Evolutionary conservation across 495 filamentous ascomycete genomes (phyloP).

Genomic region (Podospora australis): DNA sequence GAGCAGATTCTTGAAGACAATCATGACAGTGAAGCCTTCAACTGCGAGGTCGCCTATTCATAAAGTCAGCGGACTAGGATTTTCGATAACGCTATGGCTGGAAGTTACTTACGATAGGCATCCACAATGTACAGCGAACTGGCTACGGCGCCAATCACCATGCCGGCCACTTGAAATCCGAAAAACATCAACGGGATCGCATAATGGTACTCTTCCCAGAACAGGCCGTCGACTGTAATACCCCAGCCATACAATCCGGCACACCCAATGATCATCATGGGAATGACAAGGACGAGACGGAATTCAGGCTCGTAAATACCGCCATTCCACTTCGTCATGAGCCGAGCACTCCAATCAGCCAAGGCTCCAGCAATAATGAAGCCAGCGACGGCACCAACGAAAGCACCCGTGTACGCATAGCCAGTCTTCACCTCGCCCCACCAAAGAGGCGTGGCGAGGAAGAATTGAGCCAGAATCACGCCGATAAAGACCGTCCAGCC

Average conservation of each 20-base stretch:
- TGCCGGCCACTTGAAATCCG: slow-evolving; percentile 68
- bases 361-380: slow-evolving; percentile 67
- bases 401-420: slow-evolving; percentile 83
- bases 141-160: slow-evolving; percentile 84
- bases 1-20: slow-evolving; percentile 91
- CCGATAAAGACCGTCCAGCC: slow-evolving; percentile 96
- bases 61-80: neutral
- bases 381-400: slow-evolving; percentile 74
- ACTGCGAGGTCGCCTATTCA: slow-evolving; percentile 67
- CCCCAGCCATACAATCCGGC: slow-evolving; percentile 83
- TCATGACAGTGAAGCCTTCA: slow-evolving; percentile 83
- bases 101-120: slow-evolving; percentile 67
- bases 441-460: slow-evolving; percentile 71
- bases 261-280: slow-evolving; percentile 70
- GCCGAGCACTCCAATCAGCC: slow-evolving; percentile 63
- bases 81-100: neutral
- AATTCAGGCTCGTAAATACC: slow-evolving; percentile 92
- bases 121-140: slow-evolving; percentile 90
- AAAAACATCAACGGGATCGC: slow-evolving; percentile 74
- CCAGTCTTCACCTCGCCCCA: slow-evolving; percentile 78
- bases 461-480: slow-evolving; percentile 75
- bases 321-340: slow-evolving; percentile 65
- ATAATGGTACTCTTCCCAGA: slow-evolving; percentile 54
- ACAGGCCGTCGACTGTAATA: slow-evolving; percentile 52
- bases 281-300: slow-evolving; percentile 70